Evolutionary conservation across 225 moss, liverwort and hornwort genomes (phyloP).

Genomic region (Bryum argenteum): DNA sequence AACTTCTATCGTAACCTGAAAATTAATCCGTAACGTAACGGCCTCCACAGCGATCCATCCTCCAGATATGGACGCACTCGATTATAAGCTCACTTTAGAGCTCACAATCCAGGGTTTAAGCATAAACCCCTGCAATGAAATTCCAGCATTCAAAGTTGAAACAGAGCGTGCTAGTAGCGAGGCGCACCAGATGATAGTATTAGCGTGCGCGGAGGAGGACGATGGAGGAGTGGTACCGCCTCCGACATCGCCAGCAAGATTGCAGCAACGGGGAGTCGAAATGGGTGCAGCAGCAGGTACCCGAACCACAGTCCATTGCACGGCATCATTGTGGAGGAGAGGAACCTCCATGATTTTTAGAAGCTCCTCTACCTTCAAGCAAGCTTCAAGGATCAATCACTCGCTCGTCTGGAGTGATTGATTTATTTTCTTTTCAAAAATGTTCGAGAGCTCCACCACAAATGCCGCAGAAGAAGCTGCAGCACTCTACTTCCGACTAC

Average conservation of each 20-base stretch:
- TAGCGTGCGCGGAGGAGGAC: constrained; percentile 26
- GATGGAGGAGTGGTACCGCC: constrained; percentile 42
- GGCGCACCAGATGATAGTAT: constrained; percentile 52
- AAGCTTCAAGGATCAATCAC: background rate
- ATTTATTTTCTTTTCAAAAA: background rate
- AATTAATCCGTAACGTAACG: background rate
- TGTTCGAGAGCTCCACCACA: background rate
- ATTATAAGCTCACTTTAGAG: background rate
- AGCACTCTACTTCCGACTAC: constrained; percentile 2
- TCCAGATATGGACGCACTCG: background rate
- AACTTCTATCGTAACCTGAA: too few relatives aligned
- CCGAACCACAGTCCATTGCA: constrained; percentile 52
- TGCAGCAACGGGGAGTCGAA: constrained; percentile 34
- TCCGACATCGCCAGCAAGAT: constrained; percentile 46
- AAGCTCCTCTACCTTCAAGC: background rate
- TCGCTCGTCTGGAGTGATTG: background rate
- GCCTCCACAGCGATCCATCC: background rate
- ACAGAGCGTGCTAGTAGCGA: background rate
- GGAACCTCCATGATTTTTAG: constrained; percentile 56
- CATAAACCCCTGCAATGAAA: constrained; percentile 24
- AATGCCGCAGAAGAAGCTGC: constrained; percentile 2
- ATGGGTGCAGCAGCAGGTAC: constrained; percentile 40
- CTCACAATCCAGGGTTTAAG: constrained; percentile 36
- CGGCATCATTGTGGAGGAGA: constrained; percentile 48
- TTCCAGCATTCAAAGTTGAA: background rate